Evolutionary conservation across 2,329 filamentous ascomycete genomes (phyloP), one percentile per base, ranked within the genome.

Genomic region (Teratosphaeriaceae sp.): DNA sequence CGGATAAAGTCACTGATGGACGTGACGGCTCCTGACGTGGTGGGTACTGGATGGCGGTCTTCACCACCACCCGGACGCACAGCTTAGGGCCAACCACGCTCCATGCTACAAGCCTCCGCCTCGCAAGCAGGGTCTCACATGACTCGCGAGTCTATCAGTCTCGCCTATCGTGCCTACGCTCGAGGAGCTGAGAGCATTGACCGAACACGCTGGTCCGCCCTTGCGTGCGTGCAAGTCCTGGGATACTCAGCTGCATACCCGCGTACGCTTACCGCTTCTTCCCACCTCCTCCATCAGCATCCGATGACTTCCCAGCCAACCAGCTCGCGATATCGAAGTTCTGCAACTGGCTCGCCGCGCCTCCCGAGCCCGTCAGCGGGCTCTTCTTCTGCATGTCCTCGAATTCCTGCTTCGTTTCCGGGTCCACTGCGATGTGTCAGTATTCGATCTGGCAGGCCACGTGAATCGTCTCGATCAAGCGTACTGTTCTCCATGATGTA

Each of bases 401-500:
- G 62, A 92, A 95, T 63, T 97, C 92, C 56, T 86, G 87, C 57
- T 82, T 82, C 69, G 87, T 85, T 66, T 98, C 92, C n/a, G 88
- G 88, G 63, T 97, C 92, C 89, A 98, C 89, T 96, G 58, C 29
- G 13, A 18, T 27, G n/a, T 26, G 40, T 53, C 42, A 58, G 48
- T 50, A 46, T 18, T 18, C 16, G 16, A 18, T 9, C 11, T 15
- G 15, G 18, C 39, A 6, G 5, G 23, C 24, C 5, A 4, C 5
- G 13, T 6, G 19, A 21, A 12, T 2, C 15, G 15, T 7, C 9
- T 27, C 15, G 13, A 5, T 23, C 24, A 22, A 21, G 77, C 87
- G 50, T 79, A 96, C 89, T 95, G 63, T 92, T 96, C 40, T 97
- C 89, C 71, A 97, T 81, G 43, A 98, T 66, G 66, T 96, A 92